Base-by-base conservation (phyloP, 2,329 filamentous ascomycete genomes). In the Drechslerella stenobrocha region DNA sequence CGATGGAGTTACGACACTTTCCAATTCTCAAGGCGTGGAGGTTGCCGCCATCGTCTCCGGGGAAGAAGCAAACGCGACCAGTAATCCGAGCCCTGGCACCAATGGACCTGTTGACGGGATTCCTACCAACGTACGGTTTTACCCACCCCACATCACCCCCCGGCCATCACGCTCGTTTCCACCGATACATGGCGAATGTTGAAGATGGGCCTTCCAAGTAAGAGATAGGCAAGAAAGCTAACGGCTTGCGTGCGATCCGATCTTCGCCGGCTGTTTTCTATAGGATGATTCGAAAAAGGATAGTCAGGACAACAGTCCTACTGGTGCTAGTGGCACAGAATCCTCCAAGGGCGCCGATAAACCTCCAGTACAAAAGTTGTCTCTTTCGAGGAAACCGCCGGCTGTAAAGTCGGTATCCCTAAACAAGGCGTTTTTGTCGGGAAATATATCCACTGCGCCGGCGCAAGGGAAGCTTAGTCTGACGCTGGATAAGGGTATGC, bases 401-500 rank as follows among this genome's bases (percentile, higher is more conserved):
- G 86, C 85, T 9, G 93, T 95, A 81, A 95, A 93, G 77, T 84
- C 89, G 15, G 87, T 93, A 47, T 91, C 88, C 3, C 87, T 92
- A 71, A 92, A 91, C 71, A 90, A 88, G 77, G 90, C 84, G 42
- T 95, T 92, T 74, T 80, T 93, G 32, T 84, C 83, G n/a, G 83
- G 87, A 66, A 92, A 92, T 76, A 81, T 45, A 75, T 80, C 15
- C 75, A 78, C 15, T 75, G 76, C 55, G 76, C 74, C 66, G 74
- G 78, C 80, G 40, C 77, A 78, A 18, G 77, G 79, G 6, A 70
- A 75, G 51, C 74, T 77, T 52, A 78, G 78, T 59, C 70, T 77
- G 35, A 58, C 64, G 11, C 77, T 79, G 56, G 78, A 81, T 37
- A 81, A 81, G 74, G 71, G 77, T 75, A 71, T 71, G 50, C 15